Conservation (phyloP, 305 asterid species). For the Fraxinus latifolia region DNA sequence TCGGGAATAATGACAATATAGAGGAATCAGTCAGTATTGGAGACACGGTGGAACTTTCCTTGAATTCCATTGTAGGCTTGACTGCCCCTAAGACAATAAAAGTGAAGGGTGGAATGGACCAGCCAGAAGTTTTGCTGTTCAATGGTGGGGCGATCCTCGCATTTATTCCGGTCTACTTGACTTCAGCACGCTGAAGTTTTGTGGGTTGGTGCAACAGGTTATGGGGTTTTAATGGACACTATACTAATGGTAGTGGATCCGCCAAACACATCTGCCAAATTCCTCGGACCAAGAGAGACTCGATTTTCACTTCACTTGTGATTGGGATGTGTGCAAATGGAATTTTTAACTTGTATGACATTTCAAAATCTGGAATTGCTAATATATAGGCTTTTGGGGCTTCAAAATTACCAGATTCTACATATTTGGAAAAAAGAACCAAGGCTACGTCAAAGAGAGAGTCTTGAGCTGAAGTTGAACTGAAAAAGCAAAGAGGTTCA, state of each 20-base stretch:
- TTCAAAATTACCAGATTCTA: slow-evolving; percentile 45
- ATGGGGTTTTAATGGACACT: background rate
- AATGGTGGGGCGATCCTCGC: background rate
- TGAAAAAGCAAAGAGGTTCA: slow-evolving; percentile 57
- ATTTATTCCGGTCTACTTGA: background rate
- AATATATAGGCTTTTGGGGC: slow-evolving; percentile 50
- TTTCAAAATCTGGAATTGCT: slow-evolving; percentile 14
- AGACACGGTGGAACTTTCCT: background rate
- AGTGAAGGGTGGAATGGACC: background rate
- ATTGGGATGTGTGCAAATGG: background rate
- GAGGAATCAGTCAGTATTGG: background rate
- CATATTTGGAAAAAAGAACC: slow-evolving; percentile 38
- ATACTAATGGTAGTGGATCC: background rate
- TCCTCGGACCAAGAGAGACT: background rate
- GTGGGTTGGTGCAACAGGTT: background rate
- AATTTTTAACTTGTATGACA: background rate
- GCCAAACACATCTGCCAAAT: background rate
- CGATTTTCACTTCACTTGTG: background rate
- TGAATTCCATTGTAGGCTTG: background rate
- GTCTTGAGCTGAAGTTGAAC: slow-evolving; percentile 54
- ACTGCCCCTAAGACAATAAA: background rate
- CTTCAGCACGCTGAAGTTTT: background rate
- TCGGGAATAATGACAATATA: background rate
- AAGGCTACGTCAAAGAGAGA: slow-evolving; percentile 32
- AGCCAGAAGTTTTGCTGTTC: background rate